Evolutionary conservation across 176 grass and related monocot genomes (phyloP), one percentile per base, ranked within the genome.

Genomic region (Triticum timopheevii): DNA sequence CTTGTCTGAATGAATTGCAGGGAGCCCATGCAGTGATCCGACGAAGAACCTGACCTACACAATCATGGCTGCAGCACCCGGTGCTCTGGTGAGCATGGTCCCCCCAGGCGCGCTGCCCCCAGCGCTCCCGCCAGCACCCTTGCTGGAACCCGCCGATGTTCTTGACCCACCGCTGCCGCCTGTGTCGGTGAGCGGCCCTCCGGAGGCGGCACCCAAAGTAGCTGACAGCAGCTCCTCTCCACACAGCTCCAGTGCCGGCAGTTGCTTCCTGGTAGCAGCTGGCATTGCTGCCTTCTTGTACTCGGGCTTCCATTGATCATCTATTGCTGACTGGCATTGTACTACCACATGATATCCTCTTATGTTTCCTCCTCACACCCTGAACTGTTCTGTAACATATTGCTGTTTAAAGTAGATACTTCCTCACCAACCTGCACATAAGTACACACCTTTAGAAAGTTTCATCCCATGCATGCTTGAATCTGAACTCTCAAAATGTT

Each of bases 91-190:
- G 5, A 28, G 72, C 28, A 10, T 88, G 15, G 97, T 91, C 1
- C 65, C 36, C 11, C 88, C 82, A 3, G 94, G 92, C 4, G 68
- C 82, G 47, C 35, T 92, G 83, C 89, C 97, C 31, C 97, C 94
- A 22, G 89, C 92, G 24, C 28, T 65, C 61, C 86, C 82, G 64
- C 97, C 94, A 15, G 94, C 92, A 4, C 94, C 97, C n/a, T 31
- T 93, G 80, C 90, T 99, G 7, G 85, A 93, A 59, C 90, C 85
- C 24, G 38, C 62, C 13, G 92, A 99, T 25, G 79, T 99, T 5
- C 35, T 93, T 20, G 97, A 96, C 63, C 92, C 94, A 13, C 94
- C 97, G 27, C 87, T 99, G 69, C 97, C 97, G 3, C 86, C 90
- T 10, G 94, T 94, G 16, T 24, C 71, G 4, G 86, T 87, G 15